Evolutionary conservation across 345 rosid species (phyloP).

Genomic region (Acer yangbiense): DNA sequence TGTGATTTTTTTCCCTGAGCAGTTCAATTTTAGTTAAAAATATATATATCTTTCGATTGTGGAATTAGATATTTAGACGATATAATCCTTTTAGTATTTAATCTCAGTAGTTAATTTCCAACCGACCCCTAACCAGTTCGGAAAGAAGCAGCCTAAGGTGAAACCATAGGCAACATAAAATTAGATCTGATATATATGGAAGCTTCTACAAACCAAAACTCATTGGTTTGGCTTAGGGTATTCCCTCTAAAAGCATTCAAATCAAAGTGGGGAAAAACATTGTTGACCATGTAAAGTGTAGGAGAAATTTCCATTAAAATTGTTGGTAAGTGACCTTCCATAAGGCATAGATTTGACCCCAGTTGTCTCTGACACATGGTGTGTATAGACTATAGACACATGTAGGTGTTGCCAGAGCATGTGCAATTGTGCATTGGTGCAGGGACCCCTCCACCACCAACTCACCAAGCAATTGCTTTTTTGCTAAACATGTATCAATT

Average conservation of each 20-base stretch:
- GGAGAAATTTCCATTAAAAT: background rate
- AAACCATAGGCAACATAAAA: background rate
- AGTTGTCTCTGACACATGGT: constrained; percentile 23
- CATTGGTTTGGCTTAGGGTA: background rate
- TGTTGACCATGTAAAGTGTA: background rate
- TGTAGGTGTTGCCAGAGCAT: background rate
- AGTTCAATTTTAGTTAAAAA: no score
- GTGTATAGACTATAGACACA: background rate
- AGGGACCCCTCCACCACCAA: constrained; percentile 23
- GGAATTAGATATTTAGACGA: no score
- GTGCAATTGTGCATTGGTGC: constrained; percentile 13
- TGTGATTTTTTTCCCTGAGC: no score
- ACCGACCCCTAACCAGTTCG: no score
- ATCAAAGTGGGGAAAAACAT: background rate
- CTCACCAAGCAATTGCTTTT: background rate
- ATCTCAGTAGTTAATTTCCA: no score
- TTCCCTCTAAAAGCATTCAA: background rate
- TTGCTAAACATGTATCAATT: constrained; percentile 3
- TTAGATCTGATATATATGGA: background rate
- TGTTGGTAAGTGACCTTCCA: background rate
- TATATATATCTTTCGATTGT: no score
- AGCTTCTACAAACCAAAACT: background rate
- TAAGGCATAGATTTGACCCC: background rate
- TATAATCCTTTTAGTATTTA: no score
- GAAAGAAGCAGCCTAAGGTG: no score